Evolutionary conservation across 2,329 filamentous ascomycete genomes (phyloP).

Genomic region (Aquanectria penicillioides): DNA sequence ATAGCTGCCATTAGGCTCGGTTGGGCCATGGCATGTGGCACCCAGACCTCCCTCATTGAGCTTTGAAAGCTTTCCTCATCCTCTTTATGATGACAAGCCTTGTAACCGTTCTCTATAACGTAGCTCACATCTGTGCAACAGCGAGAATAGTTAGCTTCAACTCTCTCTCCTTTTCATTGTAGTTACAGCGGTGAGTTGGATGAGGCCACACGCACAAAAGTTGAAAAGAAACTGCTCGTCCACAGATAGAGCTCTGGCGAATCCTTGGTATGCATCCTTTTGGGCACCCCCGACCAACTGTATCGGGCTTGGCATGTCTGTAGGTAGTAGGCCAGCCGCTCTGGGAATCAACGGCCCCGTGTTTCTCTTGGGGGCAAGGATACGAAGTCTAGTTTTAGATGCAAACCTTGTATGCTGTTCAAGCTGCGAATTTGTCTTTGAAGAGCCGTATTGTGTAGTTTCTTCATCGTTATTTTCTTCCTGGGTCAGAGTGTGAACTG

Average conservation of each 20-base stretch:
- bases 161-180: not conserved
- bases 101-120: constrained; percentile 3
- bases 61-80: not conserved
- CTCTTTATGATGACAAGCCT: constrained; percentile 3
- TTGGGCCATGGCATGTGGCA: constrained; percentile 26
- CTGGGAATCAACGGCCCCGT: not conserved
- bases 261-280: not conserved
- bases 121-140: not conserved
- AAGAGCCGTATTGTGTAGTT: not conserved
- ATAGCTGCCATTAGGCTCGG: constrained; percentile 27
- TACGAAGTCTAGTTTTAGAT: not conserved
- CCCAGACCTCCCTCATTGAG: constrained; percentile 19
- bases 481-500: not conserved
- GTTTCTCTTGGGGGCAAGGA: not conserved
- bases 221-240: constrained; percentile 15
- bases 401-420: not conserved
- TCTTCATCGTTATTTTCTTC: not conserved
- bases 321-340: not conserved
- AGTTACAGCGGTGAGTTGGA: not conserved
- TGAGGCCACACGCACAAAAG: constrained; percentile 2
- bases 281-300: constrained; percentile 3
- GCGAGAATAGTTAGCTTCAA: not conserved
- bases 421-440: not conserved
- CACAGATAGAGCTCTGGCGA: constrained; percentile 1
- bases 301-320: not conserved